phyloP scores from a whole-genome alignment of 805 yeast genomes.

The Candida ficus region DNA sequence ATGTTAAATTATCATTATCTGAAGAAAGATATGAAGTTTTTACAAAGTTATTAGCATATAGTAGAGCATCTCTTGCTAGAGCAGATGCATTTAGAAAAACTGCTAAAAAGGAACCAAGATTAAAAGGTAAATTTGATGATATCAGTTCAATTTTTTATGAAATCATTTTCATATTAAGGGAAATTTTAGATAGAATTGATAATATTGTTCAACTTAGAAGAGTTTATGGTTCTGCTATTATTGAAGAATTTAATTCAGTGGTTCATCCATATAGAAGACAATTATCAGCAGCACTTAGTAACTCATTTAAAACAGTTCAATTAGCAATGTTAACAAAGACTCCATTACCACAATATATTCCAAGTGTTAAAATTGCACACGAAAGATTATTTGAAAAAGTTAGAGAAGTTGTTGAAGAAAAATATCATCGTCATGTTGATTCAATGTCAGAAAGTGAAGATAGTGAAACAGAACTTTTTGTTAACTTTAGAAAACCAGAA shows the following conservation, averaged over 20 bases:
- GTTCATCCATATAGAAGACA: constrained; percentile 42
- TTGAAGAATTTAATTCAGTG: constrained; percentile 37
- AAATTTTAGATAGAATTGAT: constrained; percentile 43
- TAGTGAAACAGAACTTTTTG: constrained; percentile 21
- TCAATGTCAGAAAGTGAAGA: constrained; percentile 16
- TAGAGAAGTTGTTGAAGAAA: constrained; percentile 30
- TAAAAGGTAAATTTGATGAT: constrained; percentile 40
- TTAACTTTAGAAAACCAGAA: constrained; percentile 10
- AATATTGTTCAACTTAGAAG: constrained; percentile 38
- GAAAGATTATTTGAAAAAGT: constrained; percentile 40
- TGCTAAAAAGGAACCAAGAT: constrained; percentile 42
- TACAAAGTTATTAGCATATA: constrained; percentile 29
- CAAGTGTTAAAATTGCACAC: constrained; percentile 45
- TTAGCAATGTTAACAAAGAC: constrained; percentile 38
- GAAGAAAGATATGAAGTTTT: constrained; percentile 29
- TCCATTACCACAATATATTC: constrained; percentile 46
- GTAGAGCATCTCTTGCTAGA: constrained; percentile 33
- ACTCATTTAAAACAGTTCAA: constrained; percentile 37
- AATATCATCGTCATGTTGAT: constrained; percentile 15
- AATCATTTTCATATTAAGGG: constrained; percentile 39
- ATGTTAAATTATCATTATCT: constrained; percentile 23
- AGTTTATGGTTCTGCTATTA: constrained; percentile 40
- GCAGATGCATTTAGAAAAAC: constrained; percentile 37
- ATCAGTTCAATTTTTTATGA: constrained; percentile 37
- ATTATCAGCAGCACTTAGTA: constrained; percentile 34